A percentile compares a stretch with the other conserved stretches of the same genome.
These are phyloP conservation scores for Suillus paluster DNA, from an alignment of 768 basidiomycete species.

Conservation along the genomic window DNA sequence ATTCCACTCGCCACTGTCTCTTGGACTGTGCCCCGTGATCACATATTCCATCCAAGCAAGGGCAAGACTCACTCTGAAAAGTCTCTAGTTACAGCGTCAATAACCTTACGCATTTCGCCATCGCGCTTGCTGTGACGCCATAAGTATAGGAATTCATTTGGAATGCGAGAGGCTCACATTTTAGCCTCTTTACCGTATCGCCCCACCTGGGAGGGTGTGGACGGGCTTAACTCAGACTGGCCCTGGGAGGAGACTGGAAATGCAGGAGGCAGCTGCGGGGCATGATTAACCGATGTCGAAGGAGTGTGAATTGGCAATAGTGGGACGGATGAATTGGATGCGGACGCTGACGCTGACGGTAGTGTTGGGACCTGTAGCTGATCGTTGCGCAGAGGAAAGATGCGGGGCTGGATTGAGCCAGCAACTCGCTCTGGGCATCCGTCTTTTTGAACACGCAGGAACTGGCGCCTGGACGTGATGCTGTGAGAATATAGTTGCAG, in stretches of 20 bases:
- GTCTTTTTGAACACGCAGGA: background rate
- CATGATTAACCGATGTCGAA: background rate
- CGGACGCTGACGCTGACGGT: background rate
- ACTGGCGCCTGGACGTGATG: background rate
- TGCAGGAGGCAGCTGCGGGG: background rate
- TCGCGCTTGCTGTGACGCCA: background rate
- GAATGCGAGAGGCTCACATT: background rate
- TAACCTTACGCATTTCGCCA: background rate
- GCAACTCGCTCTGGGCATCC: background rate
- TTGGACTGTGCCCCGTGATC: background rate
- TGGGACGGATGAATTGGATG: background rate
- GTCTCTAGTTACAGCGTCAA: background rate
- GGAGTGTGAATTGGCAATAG: background rate
- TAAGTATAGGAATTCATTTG: background rate
- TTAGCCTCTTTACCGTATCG: background rate
- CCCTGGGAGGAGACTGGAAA: too few relatives aligned
- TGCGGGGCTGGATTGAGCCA: background rate
- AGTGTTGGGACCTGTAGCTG: background rate
- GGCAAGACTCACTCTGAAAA: background rate
- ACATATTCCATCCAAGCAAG: background rate
- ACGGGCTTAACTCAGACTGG: background rate
- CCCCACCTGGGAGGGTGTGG: background rate
- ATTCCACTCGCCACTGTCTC: conserved; percentile 38
- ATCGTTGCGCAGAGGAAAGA: background rate
- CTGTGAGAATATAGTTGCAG: background rate